A percentile compares a stretch with the other conserved stretches of the same genome.
phyloP scores from a whole-genome alignment of 2,329 filamentous ascomycete species.

The Verticillium tricorpus region DNA sequence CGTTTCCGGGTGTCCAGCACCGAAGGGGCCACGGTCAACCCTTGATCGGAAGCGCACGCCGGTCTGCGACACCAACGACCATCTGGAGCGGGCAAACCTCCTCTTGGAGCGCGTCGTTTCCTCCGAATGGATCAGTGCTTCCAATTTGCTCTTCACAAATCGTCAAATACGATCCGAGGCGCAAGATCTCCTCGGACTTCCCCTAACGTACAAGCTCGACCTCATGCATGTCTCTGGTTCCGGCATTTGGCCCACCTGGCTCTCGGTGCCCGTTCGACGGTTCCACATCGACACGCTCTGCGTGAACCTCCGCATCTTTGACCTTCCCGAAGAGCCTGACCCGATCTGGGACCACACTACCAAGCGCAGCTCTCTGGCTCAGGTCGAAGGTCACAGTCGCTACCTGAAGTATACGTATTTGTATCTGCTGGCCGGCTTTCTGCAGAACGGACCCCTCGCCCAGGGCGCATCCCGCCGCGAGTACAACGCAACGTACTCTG shows the following conservation, averaged over 20 bases:
- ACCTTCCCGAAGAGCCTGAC: neutral
- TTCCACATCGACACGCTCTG: neutral
- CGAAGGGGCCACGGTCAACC: neutral
- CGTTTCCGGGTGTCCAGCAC: neutral
- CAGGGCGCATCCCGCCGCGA: neutral
- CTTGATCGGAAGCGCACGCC: neutral
- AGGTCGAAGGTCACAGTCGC: neutral
- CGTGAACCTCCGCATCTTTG: neutral
- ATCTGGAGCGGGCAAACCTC: neutral
- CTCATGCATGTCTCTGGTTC: neutral
- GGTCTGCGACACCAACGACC: neutral
- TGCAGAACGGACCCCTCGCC: neutral
- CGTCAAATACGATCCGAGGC: neutral
- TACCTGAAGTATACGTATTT: neutral
- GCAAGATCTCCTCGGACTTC: neutral
- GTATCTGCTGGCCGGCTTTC: neutral
- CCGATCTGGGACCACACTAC: neutral
- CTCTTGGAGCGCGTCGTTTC: neutral
- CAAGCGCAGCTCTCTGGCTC: neutral
- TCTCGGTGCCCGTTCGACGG: neutral
- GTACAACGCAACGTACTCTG: neutral
- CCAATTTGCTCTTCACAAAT: neutral
- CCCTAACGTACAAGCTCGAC: neutral
- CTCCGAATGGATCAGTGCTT: neutral
- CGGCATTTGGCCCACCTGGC: neutral